Percentiles rank a stretch among this genome's conserved stretches.
These are phyloP conservation scores for Aspergillus melleus DNA, from an alignment of 2,329 filamentous ascomycete genomes.

Conservation along the genomic window DNA sequence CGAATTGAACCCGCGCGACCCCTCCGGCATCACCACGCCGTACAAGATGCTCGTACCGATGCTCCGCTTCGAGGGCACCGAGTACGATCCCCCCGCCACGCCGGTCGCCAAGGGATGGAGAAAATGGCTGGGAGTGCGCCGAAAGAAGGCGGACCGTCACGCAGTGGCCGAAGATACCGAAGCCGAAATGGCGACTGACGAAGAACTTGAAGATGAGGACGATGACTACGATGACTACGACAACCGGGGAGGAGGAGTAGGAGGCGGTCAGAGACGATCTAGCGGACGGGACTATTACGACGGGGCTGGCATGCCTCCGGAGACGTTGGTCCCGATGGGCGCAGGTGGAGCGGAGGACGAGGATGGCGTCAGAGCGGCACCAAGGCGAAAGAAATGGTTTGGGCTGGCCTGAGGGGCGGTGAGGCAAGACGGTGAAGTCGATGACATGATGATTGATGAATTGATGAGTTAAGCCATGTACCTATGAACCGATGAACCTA, in stretches of 20 bases:
- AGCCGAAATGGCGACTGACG: conserved; percentile 18
- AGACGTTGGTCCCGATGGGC: conserved; percentile 14
- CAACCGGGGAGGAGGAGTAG: neutral
- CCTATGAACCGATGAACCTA: too few relatives aligned
- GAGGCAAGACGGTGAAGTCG: too few relatives aligned
- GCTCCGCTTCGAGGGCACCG: conserved; percentile 56
- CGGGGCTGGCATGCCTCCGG: conserved; percentile 4
- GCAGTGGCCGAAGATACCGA: conserved; percentile 22
- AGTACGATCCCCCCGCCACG: conserved; percentile 37
- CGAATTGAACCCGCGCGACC: conserved; percentile 82
- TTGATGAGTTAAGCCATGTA: neutral
- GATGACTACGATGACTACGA: conserved; percentile 15
- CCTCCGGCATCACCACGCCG: conserved; percentile 80
- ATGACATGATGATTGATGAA: neutral
- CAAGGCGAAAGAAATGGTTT: conserved; percentile 35
- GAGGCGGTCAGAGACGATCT: neutral
- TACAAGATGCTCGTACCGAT: conserved; percentile 85
- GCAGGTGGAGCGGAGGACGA: conserved; percentile 17
- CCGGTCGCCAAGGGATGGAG: conserved; percentile 41
- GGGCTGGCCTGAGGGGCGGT: conserved; percentile 15
- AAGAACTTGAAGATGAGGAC: conserved; percentile 17
- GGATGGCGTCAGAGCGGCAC: conserved; percentile 9
- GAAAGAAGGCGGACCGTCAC: conserved; percentile 25
- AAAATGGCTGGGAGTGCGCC: conserved; percentile 36
- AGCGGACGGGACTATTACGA: conserved; percentile 5